Base-by-base conservation (phyloP, 176 grass and related monocot genomes). In the Phoenix roebelenii region DNA sequence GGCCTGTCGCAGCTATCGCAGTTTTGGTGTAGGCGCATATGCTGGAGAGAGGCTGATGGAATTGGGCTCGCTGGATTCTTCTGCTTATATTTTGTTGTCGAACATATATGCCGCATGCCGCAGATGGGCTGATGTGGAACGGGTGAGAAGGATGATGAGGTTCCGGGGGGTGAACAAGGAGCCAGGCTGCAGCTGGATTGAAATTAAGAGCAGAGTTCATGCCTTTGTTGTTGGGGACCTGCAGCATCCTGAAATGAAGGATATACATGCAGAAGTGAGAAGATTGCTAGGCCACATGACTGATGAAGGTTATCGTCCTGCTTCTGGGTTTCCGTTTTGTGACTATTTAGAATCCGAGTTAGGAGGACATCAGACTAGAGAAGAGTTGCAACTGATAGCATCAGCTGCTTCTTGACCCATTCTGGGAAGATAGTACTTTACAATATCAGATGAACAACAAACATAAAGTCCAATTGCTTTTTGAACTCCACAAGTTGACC, bases 111-210 rank as follows among this genome's bases (percentile, higher is more conserved):
- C 88, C 55, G 35, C 76, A 44, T 65, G 79, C 56, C 72, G 65
- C 70, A 80, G 74, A 63, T 86, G 83, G 76, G 74, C 68, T 60
- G 83, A 83, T 65, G 79, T 91, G 58, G 83, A 91, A 50, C 57
- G 79, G 51, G 83, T 91, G 64, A 86, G 79, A 74, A 35, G 60
- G 74, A 50, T 86, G 55, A 91, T 91, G 88, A 91, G 58, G 72
- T 15, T 57, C 5, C 52, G 79, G 59, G 88, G 88, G 58, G 72
- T 91, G 54, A 82, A 51, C 53, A 86, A 92, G 67, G 83, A 86
- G 57, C 83, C 66, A 63, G 88, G 79, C 15, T 92, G 88, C 59
- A 92, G 88, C 52, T 92, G 83, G 83, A 66, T 92, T 61, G 83
- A 86, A 57, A 59, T 92, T 54, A 70, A 92, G 5, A 83, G 15